These are phyloP conservation scores for Physcia stellaris DNA, from an alignment of 495 filamentous ascomycete genomes.

Conservation along the genomic window DNA sequence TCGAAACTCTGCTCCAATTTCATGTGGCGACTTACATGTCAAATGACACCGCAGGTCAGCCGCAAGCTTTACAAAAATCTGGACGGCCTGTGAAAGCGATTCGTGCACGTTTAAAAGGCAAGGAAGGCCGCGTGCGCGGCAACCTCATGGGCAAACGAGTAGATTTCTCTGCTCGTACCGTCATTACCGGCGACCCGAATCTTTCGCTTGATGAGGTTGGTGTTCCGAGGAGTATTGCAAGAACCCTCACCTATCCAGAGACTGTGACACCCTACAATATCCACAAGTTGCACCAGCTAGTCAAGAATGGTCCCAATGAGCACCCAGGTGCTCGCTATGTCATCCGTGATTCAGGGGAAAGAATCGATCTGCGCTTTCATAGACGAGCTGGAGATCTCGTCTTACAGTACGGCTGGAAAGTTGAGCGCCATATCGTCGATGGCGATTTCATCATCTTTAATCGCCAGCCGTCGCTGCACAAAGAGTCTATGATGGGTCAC, in stretches of 20 bases:
- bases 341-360: slow-evolving; percentile 76
- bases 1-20: slow-evolving; percentile 86
- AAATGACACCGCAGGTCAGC: slow-evolving; percentile 93
- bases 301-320: slow-evolving; percentile 83
- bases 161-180: slow-evolving; percentile 97
- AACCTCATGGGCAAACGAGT: slow-evolving; percentile 99
- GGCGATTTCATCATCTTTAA: slow-evolving; percentile 99
- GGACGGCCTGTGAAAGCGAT: slow-evolving; percentile 93
- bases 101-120: slow-evolving; percentile 91
- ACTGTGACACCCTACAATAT: slow-evolving; percentile 98
- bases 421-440: slow-evolving; percentile 88
- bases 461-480: slow-evolving; percentile 95
- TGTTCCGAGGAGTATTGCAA: slow-evolving; percentile 78
- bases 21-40: slow-evolving; percentile 99
- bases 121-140: slow-evolving; percentile 91
- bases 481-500: slow-evolving; percentile 99
- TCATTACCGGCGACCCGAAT: slow-evolving; percentile 97
- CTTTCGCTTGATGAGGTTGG: slow-evolving; percentile 92
- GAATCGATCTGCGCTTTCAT: slow-evolving; percentile 87
- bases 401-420: slow-evolving; percentile 93
- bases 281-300: slow-evolving; percentile 70
- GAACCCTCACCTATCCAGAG: slow-evolving; percentile 87
- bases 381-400: slow-evolving; percentile 69
- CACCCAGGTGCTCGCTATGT: slow-evolving; percentile 95
- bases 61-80: slow-evolving; percentile 91